Percentiles rank a stretch among this genome's conserved stretches.
These are phyloP conservation scores for Mortierella sp. DNA, from an alignment of 371 early-diverging fungal species.

Conservation along the genomic window DNA sequence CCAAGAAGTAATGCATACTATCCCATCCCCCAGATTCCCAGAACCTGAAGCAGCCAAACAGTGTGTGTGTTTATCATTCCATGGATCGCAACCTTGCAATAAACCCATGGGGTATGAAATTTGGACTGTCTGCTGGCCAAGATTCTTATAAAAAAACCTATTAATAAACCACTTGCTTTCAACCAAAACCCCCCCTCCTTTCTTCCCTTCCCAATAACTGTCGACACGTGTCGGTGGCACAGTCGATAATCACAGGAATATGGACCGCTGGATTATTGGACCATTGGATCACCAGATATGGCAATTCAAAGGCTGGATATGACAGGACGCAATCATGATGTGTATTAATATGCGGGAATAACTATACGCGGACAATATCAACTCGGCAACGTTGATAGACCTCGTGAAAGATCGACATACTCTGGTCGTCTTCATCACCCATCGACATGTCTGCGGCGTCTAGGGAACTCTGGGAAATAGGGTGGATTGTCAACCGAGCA, in stretches of 20 bases:
- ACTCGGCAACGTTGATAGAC: slow-evolving; percentile 66
- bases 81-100: too few relatives aligned
- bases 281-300: background rate
- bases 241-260: too few relatives aligned
- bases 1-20: slow-evolving; percentile 43
- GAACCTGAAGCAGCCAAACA: background rate
- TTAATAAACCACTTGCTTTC: too few relatives aligned
- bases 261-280: background rate
- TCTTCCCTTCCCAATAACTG: too few relatives aligned
- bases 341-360: background rate
- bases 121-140: too few relatives aligned
- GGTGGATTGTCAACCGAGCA: slow-evolving; percentile 77
- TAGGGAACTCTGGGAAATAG: slow-evolving; percentile 54
- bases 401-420: slow-evolving; percentile 34
- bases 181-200: too few relatives aligned
- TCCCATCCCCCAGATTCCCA: background rate
- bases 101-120: too few relatives aligned
- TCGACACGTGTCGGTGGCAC: too few relatives aligned
- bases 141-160: too few relatives aligned
- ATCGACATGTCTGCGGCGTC: slow-evolving; percentile 36
- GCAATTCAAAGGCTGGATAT: background rate
- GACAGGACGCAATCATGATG: too few relatives aligned
- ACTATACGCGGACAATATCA: slow-evolving; percentile 72
- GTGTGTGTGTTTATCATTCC: too few relatives aligned
- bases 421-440: slow-evolving; percentile 37